Base-by-base conservation (phyloP, 2,329 filamentous ascomycete species). In the Neofusicoccum sp. region DNA sequence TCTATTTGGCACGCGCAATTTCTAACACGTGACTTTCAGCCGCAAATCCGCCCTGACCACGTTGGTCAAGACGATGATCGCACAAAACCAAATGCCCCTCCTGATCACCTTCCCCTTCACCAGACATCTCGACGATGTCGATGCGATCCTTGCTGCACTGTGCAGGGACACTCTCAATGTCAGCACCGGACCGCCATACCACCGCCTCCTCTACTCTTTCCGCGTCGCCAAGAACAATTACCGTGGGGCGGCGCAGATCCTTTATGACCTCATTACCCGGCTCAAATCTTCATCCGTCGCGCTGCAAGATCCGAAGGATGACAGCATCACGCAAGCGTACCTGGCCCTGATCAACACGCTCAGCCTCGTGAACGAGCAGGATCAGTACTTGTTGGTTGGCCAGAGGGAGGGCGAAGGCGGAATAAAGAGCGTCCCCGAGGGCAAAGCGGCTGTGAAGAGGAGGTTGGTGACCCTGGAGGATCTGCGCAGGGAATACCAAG, bases 341-440 rank as follows among this genome's bases (percentile, higher is more conserved):
- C 79, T 98, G n/a, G 83, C 92, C 63, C 84, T 99, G 45, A 96
- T 99, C 78, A 99, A 99, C 72, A 88, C 91, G 1, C 80, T 99
- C 63, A 91, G 89, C 65, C 96, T 91, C 65, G 91, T 97, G 41
- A 86, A 90, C 51, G 80, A 87, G 61, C 86, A 90, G 64, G 89
- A 96, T 69, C 89, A 88, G 1, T 99, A 96, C 84, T 85, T 96
- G n/a, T 76, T 86, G 20, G 81, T 83, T 16, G 59, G 51, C 30
- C 54, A 59, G 31, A 28, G 38, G 6, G 61, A 61, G 33, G 20
- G 43, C 56, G 44, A 47, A 9, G 41, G 41, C 14, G 51, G 51
- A 26, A 24, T 53, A 3, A 53, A 60, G 68, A 67, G 67, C 59
- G 69, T 70, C 20, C 67, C 67, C 31, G 66, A 74, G 68, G 68